Base-by-base conservation (phyloP, 169 alveolate species). In the Plasmodium chabaudi region DNA sequence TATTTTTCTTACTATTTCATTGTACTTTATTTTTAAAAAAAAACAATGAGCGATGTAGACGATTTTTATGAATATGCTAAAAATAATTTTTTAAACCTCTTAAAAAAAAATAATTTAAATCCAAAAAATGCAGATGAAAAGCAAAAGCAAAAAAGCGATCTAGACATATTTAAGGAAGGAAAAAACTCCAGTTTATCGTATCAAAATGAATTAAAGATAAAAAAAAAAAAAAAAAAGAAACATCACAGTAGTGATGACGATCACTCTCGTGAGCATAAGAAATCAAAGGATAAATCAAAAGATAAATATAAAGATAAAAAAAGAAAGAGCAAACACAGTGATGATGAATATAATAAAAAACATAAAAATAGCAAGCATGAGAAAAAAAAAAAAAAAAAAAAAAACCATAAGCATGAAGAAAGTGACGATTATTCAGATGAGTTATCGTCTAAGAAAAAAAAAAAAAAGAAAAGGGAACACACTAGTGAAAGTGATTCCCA, bases 31-130 rank as follows among this genome's bases (percentile, higher is more conserved):
- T n/a, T 19, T 57, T 57, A 5, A 1, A 9, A 15, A 15, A 13
- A 9, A 47, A 79, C 23, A 69, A 86, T 86, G 91, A 71, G 91
- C 59, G 19, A 86, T 64, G 67, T 70, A 5, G 91, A 86, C 71
- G 91, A 70, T 27, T 86, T 86, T 73, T 86, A 86, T 56, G 91
- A 86, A 70, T 86, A 69, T 64, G 91, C 91, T 39, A 86, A 65
- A 86, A 70, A 86, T 67, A 86, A 86, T 55, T 86, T 86, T 55
- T 72, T 86, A 86, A 86, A 69, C 19, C 44, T 86, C 55, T 39
- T 86, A 19, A 86, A 86, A 13, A 46, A 71, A 42, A 86, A 86
- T 86, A 71, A 86, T 57, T 59, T 39, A 39, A 57, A 79, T 49
- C 17, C 70, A 3, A 51, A 23, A 27, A 59, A 86, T 60, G 75